These are phyloP conservation scores for Buxus sempervirens DNA, from an alignment of 164 flowering plant species.

Conservation along the genomic window DNA sequence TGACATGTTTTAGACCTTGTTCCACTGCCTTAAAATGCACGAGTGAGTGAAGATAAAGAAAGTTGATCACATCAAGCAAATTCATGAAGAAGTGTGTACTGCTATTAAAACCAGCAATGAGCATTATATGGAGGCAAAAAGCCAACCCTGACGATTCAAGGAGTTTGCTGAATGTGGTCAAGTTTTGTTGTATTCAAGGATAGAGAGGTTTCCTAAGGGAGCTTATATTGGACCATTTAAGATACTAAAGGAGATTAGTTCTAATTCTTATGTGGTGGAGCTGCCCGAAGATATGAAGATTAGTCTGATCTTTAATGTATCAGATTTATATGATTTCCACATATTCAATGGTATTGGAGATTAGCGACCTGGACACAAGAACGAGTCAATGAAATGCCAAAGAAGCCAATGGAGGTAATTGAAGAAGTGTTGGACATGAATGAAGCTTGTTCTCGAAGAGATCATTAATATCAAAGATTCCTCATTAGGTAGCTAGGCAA, in stretches of 20 bases:
- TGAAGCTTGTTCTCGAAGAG: neutral
- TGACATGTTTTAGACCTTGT: no score
- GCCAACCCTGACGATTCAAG: neutral
- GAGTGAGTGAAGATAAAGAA: neutral
- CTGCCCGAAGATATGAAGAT: neutral
- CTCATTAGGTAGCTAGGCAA: neutral
- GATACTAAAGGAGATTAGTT: neutral
- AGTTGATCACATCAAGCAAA: neutral
- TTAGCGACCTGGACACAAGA: neutral
- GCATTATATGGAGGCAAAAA: neutral
- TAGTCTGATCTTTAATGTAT: neutral
- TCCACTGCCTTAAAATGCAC: no score
- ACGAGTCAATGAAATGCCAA: no score
- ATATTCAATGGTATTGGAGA: neutral
- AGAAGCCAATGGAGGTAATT: no score
- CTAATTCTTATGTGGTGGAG: neutral
- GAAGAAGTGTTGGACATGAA: neutral
- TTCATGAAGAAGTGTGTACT: neutral
- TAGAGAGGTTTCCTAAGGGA: neutral
- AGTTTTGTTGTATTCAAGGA: neutral
- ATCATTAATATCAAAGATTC: neutral
- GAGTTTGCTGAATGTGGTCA: neutral
- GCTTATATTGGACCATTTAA: neutral
- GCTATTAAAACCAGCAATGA: neutral
- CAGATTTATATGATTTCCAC: neutral